Conservation (phyloP, 176 grass and related monocot species). For the Cenchrus americanus region DNA sequence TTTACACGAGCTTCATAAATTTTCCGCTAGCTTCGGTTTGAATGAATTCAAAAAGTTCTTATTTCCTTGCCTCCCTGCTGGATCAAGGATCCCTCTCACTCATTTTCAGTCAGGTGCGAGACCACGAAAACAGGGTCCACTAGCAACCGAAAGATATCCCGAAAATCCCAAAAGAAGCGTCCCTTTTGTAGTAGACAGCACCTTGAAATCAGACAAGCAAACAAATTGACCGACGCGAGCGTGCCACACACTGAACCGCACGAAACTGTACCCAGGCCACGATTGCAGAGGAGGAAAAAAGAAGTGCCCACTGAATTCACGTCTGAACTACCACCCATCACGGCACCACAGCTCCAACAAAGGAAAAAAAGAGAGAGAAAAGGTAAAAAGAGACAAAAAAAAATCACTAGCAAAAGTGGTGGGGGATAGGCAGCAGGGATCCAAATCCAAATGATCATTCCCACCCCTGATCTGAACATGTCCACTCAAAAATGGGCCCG, state of each 20-base stretch:
- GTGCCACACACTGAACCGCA: constrained; percentile 21
- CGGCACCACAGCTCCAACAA: background rate
- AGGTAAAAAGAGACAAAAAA: constrained; percentile 34
- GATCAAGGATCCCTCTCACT: background rate
- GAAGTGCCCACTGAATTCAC: background rate
- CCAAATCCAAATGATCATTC: constrained; percentile 48
- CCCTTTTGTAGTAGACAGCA: constrained; percentile 15
- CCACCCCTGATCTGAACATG: constrained; percentile 6
- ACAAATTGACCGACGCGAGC: constrained; percentile 2
- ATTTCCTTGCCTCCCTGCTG: too few species aligned
- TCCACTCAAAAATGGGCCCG: background rate
- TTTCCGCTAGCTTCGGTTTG: background rate
- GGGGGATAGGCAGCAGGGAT: constrained; percentile 14
- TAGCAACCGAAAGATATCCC: background rate
- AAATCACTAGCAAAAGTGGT: constrained; percentile 2
- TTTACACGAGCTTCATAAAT: background rate
- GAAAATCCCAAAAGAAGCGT: constrained; percentile 30
- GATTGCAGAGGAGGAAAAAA: background rate
- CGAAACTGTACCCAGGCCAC: background rate
- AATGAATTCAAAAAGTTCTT: constrained; percentile 25
- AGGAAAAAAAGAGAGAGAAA: background rate
- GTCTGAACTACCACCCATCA: background rate
- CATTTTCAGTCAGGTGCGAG: background rate
- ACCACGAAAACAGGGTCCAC: background rate
- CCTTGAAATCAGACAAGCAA: background rate